Percentiles rank a stretch among this genome's conserved stretches.
These are phyloP conservation scores for Chalciporus sp. DNA, from an alignment of 1,284 basidiomycete species.

Conservation along the genomic window DNA sequence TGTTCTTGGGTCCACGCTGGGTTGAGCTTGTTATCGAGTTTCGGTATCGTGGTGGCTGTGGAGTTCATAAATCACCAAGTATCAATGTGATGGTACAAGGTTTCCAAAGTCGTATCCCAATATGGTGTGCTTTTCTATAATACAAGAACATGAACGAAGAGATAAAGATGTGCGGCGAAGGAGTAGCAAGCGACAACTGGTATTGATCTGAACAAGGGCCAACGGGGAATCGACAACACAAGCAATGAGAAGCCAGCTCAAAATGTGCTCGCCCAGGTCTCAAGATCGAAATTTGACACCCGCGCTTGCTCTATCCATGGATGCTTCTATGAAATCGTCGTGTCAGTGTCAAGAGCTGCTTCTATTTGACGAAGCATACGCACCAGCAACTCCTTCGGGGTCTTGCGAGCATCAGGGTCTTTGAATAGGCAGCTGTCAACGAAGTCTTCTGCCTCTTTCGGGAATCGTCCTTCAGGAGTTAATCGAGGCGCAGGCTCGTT, in stretches of 20 bases:
- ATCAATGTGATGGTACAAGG: no score
- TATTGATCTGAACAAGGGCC: conserved; percentile 20
- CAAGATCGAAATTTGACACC: conserved; percentile 55
- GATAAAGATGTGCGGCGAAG: conserved; percentile 34
- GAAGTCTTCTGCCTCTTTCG: conserved; percentile 71
- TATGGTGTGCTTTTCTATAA: conserved; percentile 22
- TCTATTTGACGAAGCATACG: conserved; percentile 28
- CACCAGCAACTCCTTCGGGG: conserved; percentile 83
- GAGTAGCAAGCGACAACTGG: conserved; percentile 29
- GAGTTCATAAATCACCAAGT: no score
- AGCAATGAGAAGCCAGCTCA: conserved; percentile 35
- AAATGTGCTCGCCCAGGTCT: conserved; percentile 66
- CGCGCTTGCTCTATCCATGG: conserved; percentile 58
- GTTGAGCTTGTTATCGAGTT: no score
- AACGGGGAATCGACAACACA: conserved; percentile 10
- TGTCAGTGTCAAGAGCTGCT: conserved; percentile 4
- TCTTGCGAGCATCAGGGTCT: conserved; percentile 74
- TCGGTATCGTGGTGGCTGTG: no score
- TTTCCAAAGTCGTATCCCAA: neutral
- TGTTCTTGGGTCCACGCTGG: no score
- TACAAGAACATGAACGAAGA: conserved; percentile 32
- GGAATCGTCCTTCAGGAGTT: conserved; percentile 70
- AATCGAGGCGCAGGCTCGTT: conserved; percentile 91
- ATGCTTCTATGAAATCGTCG: conserved; percentile 47
- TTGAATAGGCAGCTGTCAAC: conserved; percentile 86